Base-by-base conservation (phyloP, 2,329 filamentous ascomycete genomes). In the Chrysoporthe cubensis region DNA sequence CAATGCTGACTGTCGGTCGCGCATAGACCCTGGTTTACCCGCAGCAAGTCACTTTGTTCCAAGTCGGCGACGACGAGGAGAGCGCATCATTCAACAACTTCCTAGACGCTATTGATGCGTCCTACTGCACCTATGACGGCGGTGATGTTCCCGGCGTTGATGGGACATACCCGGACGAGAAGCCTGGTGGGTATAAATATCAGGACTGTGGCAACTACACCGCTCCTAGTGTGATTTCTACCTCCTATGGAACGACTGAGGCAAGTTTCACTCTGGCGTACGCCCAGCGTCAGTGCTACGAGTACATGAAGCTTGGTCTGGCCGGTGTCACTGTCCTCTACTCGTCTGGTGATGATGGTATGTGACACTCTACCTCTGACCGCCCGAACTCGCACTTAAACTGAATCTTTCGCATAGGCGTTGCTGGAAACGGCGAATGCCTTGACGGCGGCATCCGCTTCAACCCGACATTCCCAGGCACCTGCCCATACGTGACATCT, bases 161-260 rank as follows among this genome's bases (percentile, higher is more conserved):
- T 67, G 79, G 81, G 2, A 73, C 75, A 0, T 85, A 85, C 69
- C 84, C 83, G 0, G 78, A 84, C 69, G 73, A 76, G 0, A 71
- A 75, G n/a, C 4, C 46, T 8, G 80, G 77, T 18, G 83, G 82
- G 14, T 84, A 83, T 73, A 80, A 81, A 66, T 80, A 80, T 6
- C 68, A 75, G 69, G 71, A 73, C 48, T 69, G 52, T 26, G 70
- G 69, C 52, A 68, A 54, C 16, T 71, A 48, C 75, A 80, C 81
- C 70, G 80, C 80, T n/a, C 82, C 83, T 1, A 83, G 83, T 66
- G 83, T 84, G 13, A 78, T 82, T 61, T 80, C 78, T 14, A 81
- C 84, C 43, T 83, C 80, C 0, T 83, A 84, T 66, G 83, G 82
- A 18, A 79, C 79, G 48, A 77, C 81, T 46, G 83, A 85, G 72